Evolutionary conservation across 129 eudicot species (phyloP), one percentile per base, ranked within the genome.

Genomic region (Centella asiatica): DNA sequence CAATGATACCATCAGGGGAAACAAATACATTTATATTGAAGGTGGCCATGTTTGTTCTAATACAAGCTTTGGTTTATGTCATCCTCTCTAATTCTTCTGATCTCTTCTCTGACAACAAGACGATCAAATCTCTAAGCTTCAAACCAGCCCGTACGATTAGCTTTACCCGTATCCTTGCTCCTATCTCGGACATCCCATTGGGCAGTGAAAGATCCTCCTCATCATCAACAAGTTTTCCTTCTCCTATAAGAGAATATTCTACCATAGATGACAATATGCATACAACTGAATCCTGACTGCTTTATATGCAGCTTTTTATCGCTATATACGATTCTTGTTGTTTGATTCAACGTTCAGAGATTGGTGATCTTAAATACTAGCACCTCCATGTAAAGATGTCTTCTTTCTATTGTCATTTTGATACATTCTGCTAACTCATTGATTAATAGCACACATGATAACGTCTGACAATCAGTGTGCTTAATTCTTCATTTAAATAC

Each of bases 11-110:
- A 26, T 18, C 63, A 2, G 82, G 68, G 62, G 62, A 56, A 32
- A 1, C 4, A 17, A 65, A 68, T 32, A 25, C 70, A 17, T 63
- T 81, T 24, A 20, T 53, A 46, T 34, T 78, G 23, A 74, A 82
- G 56, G 78, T 78, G 52, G 66, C 59, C 7, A 40, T 78, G 69
- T 82, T 82, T 37, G 62, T 78, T 62, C 22, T 74, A n/a, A 76
- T 82, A 44, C 88, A 82, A 60, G 88, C 76, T 64, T 45, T 82
- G 49, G 78, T 78, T 60, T 82, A 71, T 55, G 28, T 82, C 37
- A 82, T 82, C 10, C 53, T 82, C 18, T 64, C 81, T 0, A 78
- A 74, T 32, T 82, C 88, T 0, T 82, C 88, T 1, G 44, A 74
- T 55, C 37, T 82, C 47, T 82, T 82, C 49, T 74, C 84, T 0